Conservation (phyloP, 495 filamentous ascomycete genomes). For the Chaetomidium leptoderma region DNA sequence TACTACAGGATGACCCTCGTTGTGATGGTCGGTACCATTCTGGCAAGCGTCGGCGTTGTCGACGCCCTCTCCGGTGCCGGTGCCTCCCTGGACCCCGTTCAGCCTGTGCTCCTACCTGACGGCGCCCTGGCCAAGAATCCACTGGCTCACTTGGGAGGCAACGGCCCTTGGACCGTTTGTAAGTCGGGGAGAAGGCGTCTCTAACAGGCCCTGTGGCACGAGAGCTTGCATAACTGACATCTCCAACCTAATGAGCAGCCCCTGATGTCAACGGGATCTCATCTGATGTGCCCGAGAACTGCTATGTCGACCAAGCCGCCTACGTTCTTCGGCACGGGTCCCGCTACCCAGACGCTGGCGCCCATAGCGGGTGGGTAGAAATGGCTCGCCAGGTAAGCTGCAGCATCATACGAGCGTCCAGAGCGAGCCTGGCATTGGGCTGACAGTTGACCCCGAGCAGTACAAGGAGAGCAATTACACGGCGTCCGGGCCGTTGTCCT, state of each 20-base stretch:
- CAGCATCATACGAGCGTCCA: too few relatives aligned
- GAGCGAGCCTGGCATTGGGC: too few relatives aligned
- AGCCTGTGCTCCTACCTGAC: background rate
- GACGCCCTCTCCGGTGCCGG: background rate
- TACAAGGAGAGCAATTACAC: slow-evolving; percentile 37
- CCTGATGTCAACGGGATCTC: slow-evolving; percentile 52
- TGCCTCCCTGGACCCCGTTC: background rate
- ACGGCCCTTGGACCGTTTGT: background rate
- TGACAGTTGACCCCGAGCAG: too few relatives aligned
- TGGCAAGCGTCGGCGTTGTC: background rate
- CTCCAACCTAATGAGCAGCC: slow-evolving; percentile 41
- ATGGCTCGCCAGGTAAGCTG: slow-evolving; percentile 41
- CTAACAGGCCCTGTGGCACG: too few relatives aligned
- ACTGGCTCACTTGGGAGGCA: background rate
- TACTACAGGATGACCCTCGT: too few relatives aligned
- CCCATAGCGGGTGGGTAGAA: slow-evolving; percentile 49
- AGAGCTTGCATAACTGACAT: background rate
- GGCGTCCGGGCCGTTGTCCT: slow-evolving; percentile 40
- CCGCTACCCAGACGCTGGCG: slow-evolving; percentile 52
- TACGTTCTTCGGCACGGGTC: slow-evolving; percentile 55
- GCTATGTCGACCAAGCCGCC: slow-evolving; percentile 51
- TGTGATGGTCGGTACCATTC: background rate
- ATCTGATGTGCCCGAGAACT: slow-evolving; percentile 45
- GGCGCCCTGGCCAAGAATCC: background rate
- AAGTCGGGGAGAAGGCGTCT: background rate